Conservation (phyloP, 495 filamentous ascomycete species). For the Margaritispora aquatica region DNA sequence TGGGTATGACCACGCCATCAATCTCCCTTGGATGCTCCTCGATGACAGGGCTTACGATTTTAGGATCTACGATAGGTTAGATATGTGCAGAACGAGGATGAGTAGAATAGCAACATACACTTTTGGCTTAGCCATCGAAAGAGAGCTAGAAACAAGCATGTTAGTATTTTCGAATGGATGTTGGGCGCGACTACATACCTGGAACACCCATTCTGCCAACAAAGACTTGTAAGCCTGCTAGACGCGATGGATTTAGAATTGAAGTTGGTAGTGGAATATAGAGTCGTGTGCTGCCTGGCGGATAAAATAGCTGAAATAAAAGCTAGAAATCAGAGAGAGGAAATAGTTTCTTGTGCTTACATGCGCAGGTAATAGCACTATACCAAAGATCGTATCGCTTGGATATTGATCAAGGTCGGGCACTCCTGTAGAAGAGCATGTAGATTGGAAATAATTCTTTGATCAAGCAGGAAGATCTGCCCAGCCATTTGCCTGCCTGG, state of each 20-base stretch:
- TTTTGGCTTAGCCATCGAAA: conserved; percentile 84
- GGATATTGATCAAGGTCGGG: neutral
- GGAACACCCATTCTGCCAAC: conserved; percentile 79
- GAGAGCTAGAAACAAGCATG: conserved; percentile 7
- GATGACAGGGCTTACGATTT: conserved; percentile 86
- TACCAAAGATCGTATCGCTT: neutral
- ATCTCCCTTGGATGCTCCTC: conserved; percentile 76
- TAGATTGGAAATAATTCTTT: neutral
- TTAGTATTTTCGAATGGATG: neutral
- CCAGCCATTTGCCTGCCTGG: too few relatives aligned
- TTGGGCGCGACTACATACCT: conserved; percentile 37
- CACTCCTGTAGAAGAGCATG: neutral
- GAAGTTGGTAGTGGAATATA: neutral
- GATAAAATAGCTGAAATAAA: neutral
- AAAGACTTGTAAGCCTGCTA: too few relatives aligned
- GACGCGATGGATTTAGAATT: neutral
- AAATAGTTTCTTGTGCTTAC: neutral
- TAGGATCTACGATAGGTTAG: conserved; percentile 90
- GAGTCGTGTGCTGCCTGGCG: conserved; percentile 3
- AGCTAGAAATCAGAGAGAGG: neutral
- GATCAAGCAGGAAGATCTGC: neutral
- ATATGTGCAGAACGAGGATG: conserved; percentile 19
- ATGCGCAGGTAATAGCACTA: neutral
- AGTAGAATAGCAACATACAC: conserved; percentile 33
- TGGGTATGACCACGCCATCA: conserved; percentile 68